Percentiles rank a stretch among this genome's conserved stretches.
Conservation (phyloP, 495 filamentous ascomycete genomes). For the Penicillium nucicola region DNA sequence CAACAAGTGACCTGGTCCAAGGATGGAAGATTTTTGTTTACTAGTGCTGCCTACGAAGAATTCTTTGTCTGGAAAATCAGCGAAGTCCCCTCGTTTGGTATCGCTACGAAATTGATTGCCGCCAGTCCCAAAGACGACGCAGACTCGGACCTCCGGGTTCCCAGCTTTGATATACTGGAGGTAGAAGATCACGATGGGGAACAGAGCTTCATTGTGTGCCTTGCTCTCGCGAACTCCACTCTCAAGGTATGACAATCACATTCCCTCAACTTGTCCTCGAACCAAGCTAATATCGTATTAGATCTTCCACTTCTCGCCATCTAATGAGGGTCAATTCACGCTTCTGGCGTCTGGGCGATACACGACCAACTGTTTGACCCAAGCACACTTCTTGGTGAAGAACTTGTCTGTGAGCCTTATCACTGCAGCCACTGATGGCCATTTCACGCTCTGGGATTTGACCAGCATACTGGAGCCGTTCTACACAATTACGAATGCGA, state of each 20-base stretch:
- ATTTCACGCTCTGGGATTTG: conserved; percentile 54
- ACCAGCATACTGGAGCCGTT: conserved; percentile 28
- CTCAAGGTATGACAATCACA: conserved; percentile 47
- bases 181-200: conserved; percentile 24
- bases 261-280: background rate
- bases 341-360: conserved; percentile 60
- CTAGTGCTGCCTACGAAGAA: conserved; percentile 82
- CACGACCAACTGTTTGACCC: conserved; percentile 76
- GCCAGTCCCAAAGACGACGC: conserved; percentile 55
- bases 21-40: conserved; percentile 68
- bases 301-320: conserved; percentile 57
- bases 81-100: conserved; percentile 47
- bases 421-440: conserved; percentile 63
- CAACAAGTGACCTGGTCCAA: conserved; percentile 75
- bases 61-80: conserved; percentile 78
- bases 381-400: conserved; percentile 52
- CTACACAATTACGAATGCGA: conserved; percentile 23
- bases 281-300: conserved; percentile 11
- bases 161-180: conserved; percentile 61
- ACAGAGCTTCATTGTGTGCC: conserved; percentile 50
- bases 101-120: conserved; percentile 62
- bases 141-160: conserved; percentile 72
- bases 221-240: conserved; percentile 78
- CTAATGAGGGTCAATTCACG: conserved; percentile 40
- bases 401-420: conserved; percentile 36